Percentiles rank a stretch among this genome's conserved stretches.
phyloP scores from a whole-genome alignment of 2,329 filamentous ascomycete species.

The Emericellopsis atlantica region DNA sequence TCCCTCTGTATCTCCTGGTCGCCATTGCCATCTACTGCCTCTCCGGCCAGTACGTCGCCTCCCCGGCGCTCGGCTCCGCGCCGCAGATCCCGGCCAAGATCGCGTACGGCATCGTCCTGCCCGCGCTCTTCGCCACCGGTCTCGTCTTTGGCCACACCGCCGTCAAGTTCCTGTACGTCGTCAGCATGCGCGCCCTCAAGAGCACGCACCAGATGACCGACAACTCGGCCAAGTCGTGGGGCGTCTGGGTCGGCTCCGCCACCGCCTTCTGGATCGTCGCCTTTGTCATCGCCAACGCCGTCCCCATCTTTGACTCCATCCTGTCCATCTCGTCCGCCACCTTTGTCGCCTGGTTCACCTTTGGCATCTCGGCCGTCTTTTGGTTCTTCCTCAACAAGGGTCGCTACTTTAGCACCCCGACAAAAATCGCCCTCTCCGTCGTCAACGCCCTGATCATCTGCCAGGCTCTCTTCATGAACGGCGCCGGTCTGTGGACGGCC shows the following conservation, averaged over 20 bases:
- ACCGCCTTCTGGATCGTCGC: slow-evolving; percentile 19
- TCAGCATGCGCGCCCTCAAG: slow-evolving; percentile 12
- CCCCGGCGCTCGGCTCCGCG: slow-evolving; percentile 19
- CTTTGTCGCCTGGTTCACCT: slow-evolving; percentile 22
- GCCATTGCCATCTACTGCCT: slow-evolving; percentile 18
- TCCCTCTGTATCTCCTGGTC: slow-evolving; percentile 17
- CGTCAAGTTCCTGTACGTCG: slow-evolving; percentile 20
- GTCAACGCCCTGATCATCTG: slow-evolving; percentile 17
- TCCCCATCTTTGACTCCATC: slow-evolving; percentile 24
- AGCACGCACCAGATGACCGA: slow-evolving; percentile 17
- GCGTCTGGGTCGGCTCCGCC: slow-evolving; percentile 18
- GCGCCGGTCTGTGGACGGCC: slow-evolving; percentile 19
- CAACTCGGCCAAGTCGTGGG: slow-evolving; percentile 19
- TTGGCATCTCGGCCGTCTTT: slow-evolving; percentile 20
- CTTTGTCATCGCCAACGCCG: slow-evolving; percentile 21
- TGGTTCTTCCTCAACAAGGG: slow-evolving; percentile 23
- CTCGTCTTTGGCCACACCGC: slow-evolving; percentile 19
- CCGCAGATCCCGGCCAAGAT: slow-evolving; percentile 17
- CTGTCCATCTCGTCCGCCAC: slow-evolving; percentile 21
- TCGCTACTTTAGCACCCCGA: slow-evolving; percentile 12
- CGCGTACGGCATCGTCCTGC: slow-evolving; percentile 18
- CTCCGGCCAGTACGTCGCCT: slow-evolving; percentile 16
- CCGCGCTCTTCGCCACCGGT: slow-evolving; percentile 15
- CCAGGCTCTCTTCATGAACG: slow-evolving; percentile 20
- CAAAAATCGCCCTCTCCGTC: slow-evolving; percentile 13